Conservation (phyloP, 2,329 filamentous ascomycete species). For the Epichloe elymi region DNA sequence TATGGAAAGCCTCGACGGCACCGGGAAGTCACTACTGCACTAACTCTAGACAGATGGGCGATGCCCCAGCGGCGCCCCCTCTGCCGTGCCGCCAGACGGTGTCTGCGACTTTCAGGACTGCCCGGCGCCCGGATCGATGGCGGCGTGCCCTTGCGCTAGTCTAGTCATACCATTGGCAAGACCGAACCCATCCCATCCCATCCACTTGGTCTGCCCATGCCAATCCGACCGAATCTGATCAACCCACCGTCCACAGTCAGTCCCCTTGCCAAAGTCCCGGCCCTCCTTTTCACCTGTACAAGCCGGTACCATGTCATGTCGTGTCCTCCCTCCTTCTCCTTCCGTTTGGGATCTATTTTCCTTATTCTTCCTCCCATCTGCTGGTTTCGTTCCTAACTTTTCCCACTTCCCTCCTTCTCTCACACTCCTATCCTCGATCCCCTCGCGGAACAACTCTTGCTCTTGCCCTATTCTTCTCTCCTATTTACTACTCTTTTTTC, state of each 20-base stretch:
- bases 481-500: background rate
- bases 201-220: background rate
- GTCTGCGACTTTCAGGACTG: slow-evolving; percentile 2
- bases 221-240: slow-evolving; percentile 7
- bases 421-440: background rate
- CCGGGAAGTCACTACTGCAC: background rate
- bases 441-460: background rate
- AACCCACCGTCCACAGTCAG: background rate
- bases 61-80: background rate
- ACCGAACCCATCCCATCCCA: slow-evolving; percentile 5
- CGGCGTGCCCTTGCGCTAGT: slow-evolving; percentile 7
- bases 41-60: background rate
- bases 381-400: slow-evolving; percentile 4
- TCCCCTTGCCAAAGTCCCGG: slow-evolving; percentile 6
- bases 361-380: slow-evolving; percentile 6
- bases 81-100: background rate
- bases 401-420: slow-evolving; percentile 3
- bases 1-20: too few relatives aligned
- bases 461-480: slow-evolving; percentile 1
- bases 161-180: slow-evolving; percentile 4
- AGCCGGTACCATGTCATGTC: slow-evolving; percentile 3
- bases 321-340: slow-evolving; percentile 4
- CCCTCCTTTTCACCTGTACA: slow-evolving; percentile 5
- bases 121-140: slow-evolving; percentile 4
- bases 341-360: slow-evolving; percentile 6